Percentiles rank a stretch among this genome's conserved stretches.
Evolutionary conservation across 2,329 filamentous ascomycete genomes (phyloP).

Genomic region (Pseudopyricularia cyperi): DNA sequence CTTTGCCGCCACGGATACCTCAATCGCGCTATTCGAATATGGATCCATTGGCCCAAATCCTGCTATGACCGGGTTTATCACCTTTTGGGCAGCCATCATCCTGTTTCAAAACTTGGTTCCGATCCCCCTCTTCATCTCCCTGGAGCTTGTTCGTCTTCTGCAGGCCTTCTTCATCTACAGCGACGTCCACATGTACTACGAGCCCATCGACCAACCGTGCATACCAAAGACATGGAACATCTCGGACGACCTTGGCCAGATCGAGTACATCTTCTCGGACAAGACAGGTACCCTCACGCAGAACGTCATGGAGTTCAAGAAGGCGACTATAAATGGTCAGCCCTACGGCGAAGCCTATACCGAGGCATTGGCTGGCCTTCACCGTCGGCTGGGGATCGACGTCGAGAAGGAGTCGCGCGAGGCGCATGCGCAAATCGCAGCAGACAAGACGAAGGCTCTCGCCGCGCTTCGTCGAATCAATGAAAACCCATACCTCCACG

Average conservation of each 20-base stretch:
- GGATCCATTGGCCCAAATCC: slow-evolving; percentile 67
- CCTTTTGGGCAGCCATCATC: slow-evolving; percentile 90
- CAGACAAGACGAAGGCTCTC: slow-evolving; percentile 62
- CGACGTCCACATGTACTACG: slow-evolving; percentile 95
- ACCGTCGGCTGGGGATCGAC: slow-evolving; percentile 77
- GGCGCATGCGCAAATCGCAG: slow-evolving; percentile 65
- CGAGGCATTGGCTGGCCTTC: slow-evolving; percentile 92
- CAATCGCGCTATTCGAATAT: slow-evolving; percentile 71
- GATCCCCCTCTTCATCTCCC: slow-evolving; percentile 92
- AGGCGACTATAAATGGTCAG: slow-evolving; percentile 90
- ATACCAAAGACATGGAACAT: slow-evolving; percentile 99
- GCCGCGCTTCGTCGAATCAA: slow-evolving; percentile 61
- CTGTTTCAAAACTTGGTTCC: slow-evolving; percentile 98
- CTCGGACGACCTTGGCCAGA: slow-evolving; percentile 92
- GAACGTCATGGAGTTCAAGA: slow-evolving; percentile 79
- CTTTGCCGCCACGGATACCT: slow-evolving; percentile 65
- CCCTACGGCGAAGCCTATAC: slow-evolving; percentile 97
- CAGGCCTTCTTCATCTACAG: slow-evolving; percentile 98
- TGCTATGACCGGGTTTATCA: slow-evolving; percentile 78
- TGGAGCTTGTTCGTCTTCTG: slow-evolving; percentile 86
- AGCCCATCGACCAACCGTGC: slow-evolving; percentile 83
- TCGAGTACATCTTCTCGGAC: slow-evolving; percentile 79
- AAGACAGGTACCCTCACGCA: slow-evolving; percentile 14
- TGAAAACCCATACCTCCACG: slow-evolving; percentile 81
- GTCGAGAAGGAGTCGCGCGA: slow-evolving; percentile 66